phyloP scores from a whole-genome alignment of 73 alveolate genomes.

The Paramecium sonneborni region DNA sequence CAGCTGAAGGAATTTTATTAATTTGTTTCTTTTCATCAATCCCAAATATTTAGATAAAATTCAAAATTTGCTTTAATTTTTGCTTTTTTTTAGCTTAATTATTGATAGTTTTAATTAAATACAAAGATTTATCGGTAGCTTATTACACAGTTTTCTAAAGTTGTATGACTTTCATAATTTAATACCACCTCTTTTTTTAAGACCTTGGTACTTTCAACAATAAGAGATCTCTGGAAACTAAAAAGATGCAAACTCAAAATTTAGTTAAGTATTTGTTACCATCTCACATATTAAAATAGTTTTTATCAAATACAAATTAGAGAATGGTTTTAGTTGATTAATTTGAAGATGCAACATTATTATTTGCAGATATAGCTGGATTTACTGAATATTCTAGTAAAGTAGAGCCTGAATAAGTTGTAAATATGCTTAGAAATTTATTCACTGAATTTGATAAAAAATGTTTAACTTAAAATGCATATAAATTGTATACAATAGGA shows the following conservation, averaged over 20 bases:
- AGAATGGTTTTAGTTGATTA: slow-evolving; percentile 82
- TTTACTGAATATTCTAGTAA: slow-evolving; percentile 82
- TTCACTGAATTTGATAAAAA: slow-evolving; percentile 84
- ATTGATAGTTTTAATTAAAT: slow-evolving; percentile 17
- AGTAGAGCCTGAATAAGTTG: slow-evolving; percentile 84
- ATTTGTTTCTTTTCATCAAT: slow-evolving; percentile 25
- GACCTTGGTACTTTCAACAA: slow-evolving; percentile 33
- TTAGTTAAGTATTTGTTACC: slow-evolving; percentile 59
- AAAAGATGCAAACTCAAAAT: background rate
- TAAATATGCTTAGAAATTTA: slow-evolving; percentile 78
- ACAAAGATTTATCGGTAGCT: background rate
- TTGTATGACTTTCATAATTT: background rate
- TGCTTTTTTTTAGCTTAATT: background rate
- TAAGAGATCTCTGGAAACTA: background rate
- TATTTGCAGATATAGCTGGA: slow-evolving; percentile 91
- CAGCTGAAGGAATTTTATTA: slow-evolving; percentile 47
- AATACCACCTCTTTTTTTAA: background rate
- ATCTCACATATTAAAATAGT: slow-evolving; percentile 49
- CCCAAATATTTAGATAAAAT: background rate
- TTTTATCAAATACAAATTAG: slow-evolving; percentile 73
- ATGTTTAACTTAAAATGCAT: slow-evolving; percentile 74
- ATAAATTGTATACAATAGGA: slow-evolving; percentile 89
- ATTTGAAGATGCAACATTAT: slow-evolving; percentile 81
- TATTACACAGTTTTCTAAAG: slow-evolving; percentile 8
- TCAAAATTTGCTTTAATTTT: slow-evolving; percentile 4